Evolutionary conservation across 2,329 filamentous ascomycete genomes (phyloP).

Genomic region (Diaporthe australafricana): DNA sequence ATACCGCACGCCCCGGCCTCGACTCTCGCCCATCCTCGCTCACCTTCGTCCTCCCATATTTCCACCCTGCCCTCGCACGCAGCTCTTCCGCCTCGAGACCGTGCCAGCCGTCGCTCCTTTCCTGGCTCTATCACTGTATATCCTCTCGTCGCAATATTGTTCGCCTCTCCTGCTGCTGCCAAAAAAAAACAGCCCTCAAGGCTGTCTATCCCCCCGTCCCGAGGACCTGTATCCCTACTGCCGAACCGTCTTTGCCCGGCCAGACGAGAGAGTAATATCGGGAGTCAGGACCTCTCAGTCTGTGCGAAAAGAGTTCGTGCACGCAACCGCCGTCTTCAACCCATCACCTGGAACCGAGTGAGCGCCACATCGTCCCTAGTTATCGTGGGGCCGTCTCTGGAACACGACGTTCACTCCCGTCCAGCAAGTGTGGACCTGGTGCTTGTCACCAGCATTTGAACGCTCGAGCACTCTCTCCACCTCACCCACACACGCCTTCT

Average conservation of each 20-base stretch:
- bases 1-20: slow-evolving; percentile 13
- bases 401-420: slow-evolving; percentile 24
- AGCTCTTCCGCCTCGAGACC: not conserved
- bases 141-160: not conserved
- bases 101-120: not conserved
- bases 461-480: slow-evolving; percentile 26
- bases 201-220: not conserved
- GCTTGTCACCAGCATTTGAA: slow-evolving; percentile 28
- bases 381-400: slow-evolving; percentile 24
- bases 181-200: not conserved
- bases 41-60: slow-evolving; percentile 21
- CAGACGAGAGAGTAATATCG: slow-evolving; percentile 14
- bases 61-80: not conserved
- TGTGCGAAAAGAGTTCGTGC: slow-evolving; percentile 30
- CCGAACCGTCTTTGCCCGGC: slow-evolving; percentile 17
- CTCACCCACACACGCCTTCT: slow-evolving; percentile 24
- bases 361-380: slow-evolving; percentile 30
- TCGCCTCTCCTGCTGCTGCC: slow-evolving; percentile 3
- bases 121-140: too few species aligned
- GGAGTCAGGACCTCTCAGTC: slow-evolving; percentile 22
- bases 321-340: slow-evolving; percentile 18
- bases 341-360: slow-evolving; percentile 25
- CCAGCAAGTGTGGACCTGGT: slow-evolving; percentile 23
- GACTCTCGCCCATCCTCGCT: not conserved
- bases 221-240: slow-evolving; percentile 5